A percentile compares a stretch with the other conserved stretches of the same genome.
Evolutionary conservation across 208 protist genomes (phyloP).

Genomic region (Vickermania spadyakhi): DNA sequence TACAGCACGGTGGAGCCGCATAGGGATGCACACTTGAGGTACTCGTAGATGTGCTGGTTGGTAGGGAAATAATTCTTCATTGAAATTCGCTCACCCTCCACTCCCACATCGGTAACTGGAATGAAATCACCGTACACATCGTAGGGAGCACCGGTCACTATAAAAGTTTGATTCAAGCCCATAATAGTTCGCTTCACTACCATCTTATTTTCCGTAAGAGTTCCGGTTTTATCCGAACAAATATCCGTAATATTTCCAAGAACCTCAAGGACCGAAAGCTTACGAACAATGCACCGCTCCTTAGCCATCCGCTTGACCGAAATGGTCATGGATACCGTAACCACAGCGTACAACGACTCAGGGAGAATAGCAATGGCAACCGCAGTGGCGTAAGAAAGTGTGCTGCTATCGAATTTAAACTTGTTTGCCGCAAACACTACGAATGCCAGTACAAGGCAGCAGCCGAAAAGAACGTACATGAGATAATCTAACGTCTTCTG

Average conservation of each 20-base stretch:
- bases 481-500: slow-evolving; percentile 84
- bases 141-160: slow-evolving; percentile 67
- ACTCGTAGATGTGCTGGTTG: slow-evolving; percentile 50
- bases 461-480: slow-evolving; percentile 82
- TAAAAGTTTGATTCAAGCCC: slow-evolving; percentile 39
- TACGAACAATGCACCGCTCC: slow-evolving; percentile 78
- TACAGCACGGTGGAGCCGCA: slow-evolving; percentile 68
- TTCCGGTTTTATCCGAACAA: slow-evolving; percentile 92
- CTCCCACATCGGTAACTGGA: slow-evolving; percentile 19
- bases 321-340: slow-evolving; percentile 83
- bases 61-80: slow-evolving; percentile 29
- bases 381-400: slow-evolving; percentile 68
- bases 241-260: slow-evolving; percentile 88
- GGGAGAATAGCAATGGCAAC: slow-evolving; percentile 87
- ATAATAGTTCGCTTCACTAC: slow-evolving; percentile 75
- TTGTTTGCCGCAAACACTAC: slow-evolving; percentile 80
- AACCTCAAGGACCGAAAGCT: slow-evolving; percentile 80
- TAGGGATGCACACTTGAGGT: slow-evolving; percentile 65
- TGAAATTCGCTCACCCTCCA: slow-evolving; percentile 20
- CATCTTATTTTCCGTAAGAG: slow-evolving; percentile 93
- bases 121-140: slow-evolving; percentile 59
- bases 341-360: slow-evolving; percentile 73
- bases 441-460: slow-evolving; percentile 58
- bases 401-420: slow-evolving; percentile 45
- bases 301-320: slow-evolving; percentile 80